Percentiles rank a stretch among this genome's conserved stretches.
Evolutionary conservation across 441 rosid genomes (phyloP).

Genomic region (Cnidoscolus chayamansa): DNA sequence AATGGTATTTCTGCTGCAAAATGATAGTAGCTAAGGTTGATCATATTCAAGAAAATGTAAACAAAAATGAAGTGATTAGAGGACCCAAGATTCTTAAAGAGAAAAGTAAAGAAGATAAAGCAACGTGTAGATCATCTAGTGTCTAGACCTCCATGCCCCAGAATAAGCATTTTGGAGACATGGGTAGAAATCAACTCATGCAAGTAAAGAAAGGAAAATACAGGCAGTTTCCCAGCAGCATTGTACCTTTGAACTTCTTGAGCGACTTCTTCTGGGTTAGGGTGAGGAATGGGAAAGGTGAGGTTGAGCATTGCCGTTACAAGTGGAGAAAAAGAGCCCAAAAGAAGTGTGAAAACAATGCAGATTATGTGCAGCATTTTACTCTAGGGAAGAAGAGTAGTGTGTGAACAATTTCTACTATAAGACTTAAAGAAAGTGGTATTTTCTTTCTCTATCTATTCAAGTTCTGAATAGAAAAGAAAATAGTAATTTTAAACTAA

Average conservation of each 20-base stretch:
- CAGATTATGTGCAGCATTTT: constrained; percentile 45
- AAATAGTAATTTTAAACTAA: too few species aligned
- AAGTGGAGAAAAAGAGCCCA: constrained; percentile 35
- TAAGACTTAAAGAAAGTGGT: background rate
- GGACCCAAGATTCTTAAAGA: constrained; percentile 6
- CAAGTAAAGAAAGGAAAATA: background rate
- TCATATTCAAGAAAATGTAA: background rate
- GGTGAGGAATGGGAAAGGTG: constrained; percentile 54
- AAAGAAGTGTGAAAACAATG: constrained; percentile 51
- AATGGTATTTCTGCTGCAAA: background rate
- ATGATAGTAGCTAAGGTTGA: background rate
- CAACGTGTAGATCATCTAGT: background rate
- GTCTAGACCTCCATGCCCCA: background rate
- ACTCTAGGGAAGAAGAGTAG: background rate
- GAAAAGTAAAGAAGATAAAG: background rate
- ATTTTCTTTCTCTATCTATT: background rate
- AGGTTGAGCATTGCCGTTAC: constrained; percentile 44
- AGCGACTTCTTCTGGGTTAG: constrained; percentile 68
- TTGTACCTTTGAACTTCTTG: constrained; percentile 68
- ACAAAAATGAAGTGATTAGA: background rate
- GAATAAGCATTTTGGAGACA: background rate
- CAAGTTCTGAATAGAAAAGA: background rate
- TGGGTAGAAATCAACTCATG: background rate
- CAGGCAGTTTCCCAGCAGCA: constrained; percentile 2
- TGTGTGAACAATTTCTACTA: background rate